Conservation (phyloP, 768 basidiomycete genomes). For the Psilocybe azurescens region DNA sequence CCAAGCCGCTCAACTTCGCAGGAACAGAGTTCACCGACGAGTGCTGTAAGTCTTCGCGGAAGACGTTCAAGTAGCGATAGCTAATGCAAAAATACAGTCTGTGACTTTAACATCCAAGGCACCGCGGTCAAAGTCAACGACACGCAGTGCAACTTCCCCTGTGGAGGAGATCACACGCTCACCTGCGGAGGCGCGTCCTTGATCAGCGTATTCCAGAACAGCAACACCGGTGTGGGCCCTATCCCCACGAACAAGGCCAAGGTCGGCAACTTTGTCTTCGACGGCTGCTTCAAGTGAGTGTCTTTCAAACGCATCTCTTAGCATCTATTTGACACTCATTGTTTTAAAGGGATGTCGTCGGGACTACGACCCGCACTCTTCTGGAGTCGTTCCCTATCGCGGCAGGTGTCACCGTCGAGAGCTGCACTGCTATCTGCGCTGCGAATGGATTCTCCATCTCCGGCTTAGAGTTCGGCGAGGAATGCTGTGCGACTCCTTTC, state of each 20-base stretch:
- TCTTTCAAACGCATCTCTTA: not conserved
- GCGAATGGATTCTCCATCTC: slow-evolving; percentile 43
- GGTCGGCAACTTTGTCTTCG: slow-evolving; percentile 20
- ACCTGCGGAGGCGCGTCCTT: slow-evolving; percentile 45
- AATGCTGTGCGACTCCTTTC: slow-evolving; percentile 24
- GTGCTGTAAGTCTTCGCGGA: slow-evolving; percentile 22
- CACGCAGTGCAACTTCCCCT: slow-evolving; percentile 47
- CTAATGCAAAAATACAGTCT: slow-evolving; percentile 9
- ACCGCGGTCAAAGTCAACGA: slow-evolving; percentile 19
- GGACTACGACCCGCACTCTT: slow-evolving; percentile 15
- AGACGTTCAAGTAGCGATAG: not conserved
- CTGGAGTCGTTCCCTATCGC: slow-evolving; percentile 17
- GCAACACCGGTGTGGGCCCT: slow-evolving; percentile 11
- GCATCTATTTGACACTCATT: not conserved
- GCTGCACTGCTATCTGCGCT: slow-evolving; percentile 23
- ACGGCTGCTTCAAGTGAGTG: slow-evolving; percentile 21
- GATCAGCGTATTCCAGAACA: slow-evolving; percentile 21
- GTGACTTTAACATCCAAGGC: slow-evolving; percentile 25
- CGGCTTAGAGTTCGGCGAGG: slow-evolving; percentile 53
- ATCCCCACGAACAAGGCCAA: slow-evolving; percentile 16
- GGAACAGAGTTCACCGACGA: slow-evolving; percentile 25
- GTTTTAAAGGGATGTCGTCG: slow-evolving; percentile 9
- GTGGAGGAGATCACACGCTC: slow-evolving; percentile 48
- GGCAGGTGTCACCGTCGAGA: slow-evolving; percentile 7
- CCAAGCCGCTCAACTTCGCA: slow-evolving; percentile 22